These are phyloP conservation scores for Eimeria maxima DNA, from an alignment of 169 alveolate species.

Conservation along the genomic window DNA sequence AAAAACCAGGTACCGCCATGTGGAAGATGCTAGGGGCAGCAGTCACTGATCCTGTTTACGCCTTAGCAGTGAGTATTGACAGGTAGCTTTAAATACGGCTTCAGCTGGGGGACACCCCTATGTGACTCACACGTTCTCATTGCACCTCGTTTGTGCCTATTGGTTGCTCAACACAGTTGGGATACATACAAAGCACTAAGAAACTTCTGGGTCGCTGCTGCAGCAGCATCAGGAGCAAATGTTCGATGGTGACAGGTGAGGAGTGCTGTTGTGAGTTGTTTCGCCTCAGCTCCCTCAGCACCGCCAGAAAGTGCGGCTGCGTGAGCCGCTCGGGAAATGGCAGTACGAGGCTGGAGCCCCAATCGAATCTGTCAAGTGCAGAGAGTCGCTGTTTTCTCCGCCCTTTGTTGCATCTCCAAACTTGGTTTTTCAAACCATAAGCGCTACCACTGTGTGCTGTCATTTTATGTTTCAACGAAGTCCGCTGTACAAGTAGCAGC, in stretches of 20 bases:
- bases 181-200: not conserved
- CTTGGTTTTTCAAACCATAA: not conserved
- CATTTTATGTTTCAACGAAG: not conserved
- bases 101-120: too few relatives aligned
- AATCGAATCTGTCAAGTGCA: not conserved
- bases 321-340: not conserved
- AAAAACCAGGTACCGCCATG: not conserved
- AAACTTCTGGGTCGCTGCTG: not conserved
- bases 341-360: not conserved
- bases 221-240: not conserved
- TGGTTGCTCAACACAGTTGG: not conserved
- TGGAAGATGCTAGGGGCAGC: not conserved
- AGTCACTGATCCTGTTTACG: too few relatives aligned
- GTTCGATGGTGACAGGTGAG: not conserved
- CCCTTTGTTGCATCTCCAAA: not conserved
- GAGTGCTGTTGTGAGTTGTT: slow-evolving; percentile 10
- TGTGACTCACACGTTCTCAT: not conserved
- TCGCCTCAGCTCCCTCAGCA: slow-evolving; percentile 7
- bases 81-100: too few relatives aligned
- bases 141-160: not conserved
- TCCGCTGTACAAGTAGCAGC: slow-evolving; percentile 8
- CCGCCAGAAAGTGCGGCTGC: slow-evolving; percentile 47
- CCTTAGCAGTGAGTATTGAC: too few relatives aligned
- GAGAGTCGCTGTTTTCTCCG: slow-evolving; percentile 8
- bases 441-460: not conserved